phyloP scores from a whole-genome alignment of 768 basidiomycete genomes.

The Leccinum pellstonianum region DNA sequence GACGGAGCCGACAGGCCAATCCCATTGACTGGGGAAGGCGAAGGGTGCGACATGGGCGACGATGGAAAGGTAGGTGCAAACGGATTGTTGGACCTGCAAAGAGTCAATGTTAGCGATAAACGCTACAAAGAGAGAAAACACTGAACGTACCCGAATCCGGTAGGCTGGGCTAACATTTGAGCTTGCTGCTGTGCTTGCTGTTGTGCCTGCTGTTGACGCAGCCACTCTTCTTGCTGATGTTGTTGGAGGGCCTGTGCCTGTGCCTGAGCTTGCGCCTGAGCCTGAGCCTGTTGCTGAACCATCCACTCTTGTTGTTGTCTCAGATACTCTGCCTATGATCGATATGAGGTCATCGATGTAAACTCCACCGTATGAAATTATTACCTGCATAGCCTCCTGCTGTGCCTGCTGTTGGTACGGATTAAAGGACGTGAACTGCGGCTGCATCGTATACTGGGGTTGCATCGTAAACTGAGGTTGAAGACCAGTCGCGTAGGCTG shows the following conservation, averaged over 20 bases:
- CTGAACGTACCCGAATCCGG: constrained; percentile 66
- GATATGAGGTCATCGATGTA: constrained; percentile 10
- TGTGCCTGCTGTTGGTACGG: constrained; percentile 91
- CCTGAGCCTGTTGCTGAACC: constrained; percentile 54
- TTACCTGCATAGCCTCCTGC: constrained; percentile 77
- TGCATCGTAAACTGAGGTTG: constrained; percentile 78
- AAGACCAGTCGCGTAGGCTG: constrained; percentile 54
- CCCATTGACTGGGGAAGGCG: constrained; percentile 35
- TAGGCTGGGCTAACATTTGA: constrained; percentile 58
- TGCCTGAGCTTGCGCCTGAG: constrained; percentile 25
- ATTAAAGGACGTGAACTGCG: constrained; percentile 92
- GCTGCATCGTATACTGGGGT: constrained; percentile 72
- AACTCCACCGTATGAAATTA: neutral
- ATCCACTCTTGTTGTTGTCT: constrained; percentile 67
- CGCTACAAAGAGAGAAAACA: neutral
- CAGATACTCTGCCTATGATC: constrained; percentile 40
- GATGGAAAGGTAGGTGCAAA: constrained; percentile 58
- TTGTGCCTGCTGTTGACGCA: constrained; percentile 65
- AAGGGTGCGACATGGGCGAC: constrained; percentile 32
- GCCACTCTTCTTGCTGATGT: constrained; percentile 54
- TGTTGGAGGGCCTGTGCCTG: constrained; percentile 38
- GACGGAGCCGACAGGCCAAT: constrained; percentile 38
- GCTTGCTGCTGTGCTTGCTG: constrained; percentile 48
- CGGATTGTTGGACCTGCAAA: constrained; percentile 86
- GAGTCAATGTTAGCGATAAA: constrained; percentile 24